Evolutionary conservation across 73 alveolate genomes (phyloP).

Genomic region (Diophrys appendiculata): DNA sequence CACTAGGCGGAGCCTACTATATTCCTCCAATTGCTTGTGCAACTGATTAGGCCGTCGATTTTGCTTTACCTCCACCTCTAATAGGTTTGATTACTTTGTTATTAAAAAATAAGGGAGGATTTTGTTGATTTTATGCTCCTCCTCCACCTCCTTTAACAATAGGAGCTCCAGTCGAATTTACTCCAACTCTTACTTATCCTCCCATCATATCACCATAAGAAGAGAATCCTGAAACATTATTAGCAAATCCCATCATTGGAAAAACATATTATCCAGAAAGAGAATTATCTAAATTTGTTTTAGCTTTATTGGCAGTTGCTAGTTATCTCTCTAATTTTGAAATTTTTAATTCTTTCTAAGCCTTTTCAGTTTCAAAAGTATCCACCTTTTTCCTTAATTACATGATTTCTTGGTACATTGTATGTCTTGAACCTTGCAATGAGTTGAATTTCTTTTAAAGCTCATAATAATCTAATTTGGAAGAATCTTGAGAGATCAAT

Average conservation of each 20-base stretch:
- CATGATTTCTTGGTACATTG: constrained; percentile 26
- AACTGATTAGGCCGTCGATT: too few species aligned
- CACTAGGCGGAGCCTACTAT: too few species aligned
- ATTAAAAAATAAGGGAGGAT: constrained; percentile 34
- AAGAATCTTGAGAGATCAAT: constrained; percentile 5
- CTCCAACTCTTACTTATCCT: too few species aligned
- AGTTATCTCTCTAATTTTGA: constrained; percentile 20
- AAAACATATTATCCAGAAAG: too few species aligned
- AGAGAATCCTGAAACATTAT: too few species aligned
- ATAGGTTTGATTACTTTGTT: constrained; percentile 54
- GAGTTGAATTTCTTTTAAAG: constrained; percentile 27
- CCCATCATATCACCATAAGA: background rate
- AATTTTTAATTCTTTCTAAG: constrained; percentile 19
- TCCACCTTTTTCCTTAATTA: constrained; percentile 27
- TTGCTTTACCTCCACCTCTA: constrained; percentile 64
- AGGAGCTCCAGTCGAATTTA: too few species aligned
- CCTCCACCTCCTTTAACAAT: too few species aligned
- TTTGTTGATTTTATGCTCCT: too few species aligned
- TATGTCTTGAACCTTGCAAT: constrained; percentile 19
- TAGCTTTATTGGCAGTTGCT: constrained; percentile 8
- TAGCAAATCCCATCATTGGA: too few species aligned
- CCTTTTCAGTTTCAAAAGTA: constrained; percentile 26
- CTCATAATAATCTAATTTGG: constrained; percentile 23
- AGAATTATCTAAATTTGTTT: background rate
- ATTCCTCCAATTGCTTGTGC: too few species aligned